Conservation (phyloP, 306 rosid genomes). For the Heteromeles arbutifolia region DNA sequence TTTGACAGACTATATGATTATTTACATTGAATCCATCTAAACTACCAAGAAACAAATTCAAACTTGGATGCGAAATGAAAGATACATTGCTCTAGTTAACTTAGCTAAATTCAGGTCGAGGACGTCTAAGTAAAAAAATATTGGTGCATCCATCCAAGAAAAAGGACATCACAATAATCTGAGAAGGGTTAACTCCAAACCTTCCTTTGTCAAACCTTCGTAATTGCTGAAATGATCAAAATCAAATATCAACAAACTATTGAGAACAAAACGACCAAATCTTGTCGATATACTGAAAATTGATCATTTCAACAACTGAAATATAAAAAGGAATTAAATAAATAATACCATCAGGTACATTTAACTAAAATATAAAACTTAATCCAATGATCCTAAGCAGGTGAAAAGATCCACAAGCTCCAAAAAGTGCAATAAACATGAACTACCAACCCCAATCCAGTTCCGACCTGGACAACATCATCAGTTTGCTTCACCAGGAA, state of each 20-base stretch:
- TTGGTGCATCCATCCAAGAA: neutral
- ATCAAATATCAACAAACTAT: too few relatives aligned
- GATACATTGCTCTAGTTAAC: neutral
- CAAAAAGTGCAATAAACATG: neutral
- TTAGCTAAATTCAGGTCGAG: neutral
- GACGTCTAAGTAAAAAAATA: neutral
- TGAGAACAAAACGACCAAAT: too few relatives aligned
- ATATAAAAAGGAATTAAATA: neutral
- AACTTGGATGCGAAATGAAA: too few relatives aligned
- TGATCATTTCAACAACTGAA: neutral
- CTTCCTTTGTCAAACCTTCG: neutral
- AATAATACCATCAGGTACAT: neutral
- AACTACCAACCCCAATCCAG: conserved; percentile 15
- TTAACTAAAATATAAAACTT: neutral
- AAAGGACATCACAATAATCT: neutral
- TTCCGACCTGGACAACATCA: conserved; percentile 4
- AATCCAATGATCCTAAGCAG: neutral
- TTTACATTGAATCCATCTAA: too few relatives aligned
- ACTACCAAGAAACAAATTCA: too few relatives aligned
- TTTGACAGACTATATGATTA: too few relatives aligned
- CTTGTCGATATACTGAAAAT: neutral
- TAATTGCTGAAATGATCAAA: too few relatives aligned
- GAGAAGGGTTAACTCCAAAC: neutral
- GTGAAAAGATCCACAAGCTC: neutral
- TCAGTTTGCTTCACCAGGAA: conserved; percentile 14